phyloP scores from a whole-genome alignment of 2,329 filamentous ascomycete genomes.

The Dothistroma septosporum region DNA sequence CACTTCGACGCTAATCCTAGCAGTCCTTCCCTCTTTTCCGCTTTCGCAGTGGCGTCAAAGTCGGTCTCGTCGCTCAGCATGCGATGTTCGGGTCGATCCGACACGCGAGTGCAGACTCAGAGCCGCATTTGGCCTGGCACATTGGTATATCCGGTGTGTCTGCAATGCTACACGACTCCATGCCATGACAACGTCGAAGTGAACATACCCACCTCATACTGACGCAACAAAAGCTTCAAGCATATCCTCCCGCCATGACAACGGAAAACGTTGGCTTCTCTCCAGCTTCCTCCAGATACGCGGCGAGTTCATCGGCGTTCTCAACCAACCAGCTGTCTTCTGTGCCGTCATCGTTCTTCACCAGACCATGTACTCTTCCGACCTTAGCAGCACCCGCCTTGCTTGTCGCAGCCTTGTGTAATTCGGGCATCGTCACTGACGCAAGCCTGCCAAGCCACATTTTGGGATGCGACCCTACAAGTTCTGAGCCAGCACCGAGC shows the following conservation, averaged over 20 bases:
- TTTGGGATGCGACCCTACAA: constrained; percentile 44
- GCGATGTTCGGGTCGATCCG: not conserved
- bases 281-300: constrained; percentile 62
- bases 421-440: constrained; percentile 55
- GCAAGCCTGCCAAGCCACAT: constrained; percentile 65
- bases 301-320: constrained; percentile 66
- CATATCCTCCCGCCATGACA: constrained; percentile 28
- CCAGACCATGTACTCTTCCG: constrained; percentile 17
- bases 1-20: not conserved
- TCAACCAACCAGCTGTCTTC: constrained; percentile 64
- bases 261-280: constrained; percentile 52
- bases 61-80: not conserved
- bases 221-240: not conserved
- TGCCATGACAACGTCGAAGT: too few species aligned
- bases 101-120: not conserved
- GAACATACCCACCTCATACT: too few species aligned
- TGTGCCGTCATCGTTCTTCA: constrained; percentile 43
- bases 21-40: not conserved
- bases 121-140: not conserved
- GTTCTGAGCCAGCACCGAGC: constrained; percentile 60
- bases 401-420: constrained; percentile 57
- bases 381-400: constrained; percentile 46
- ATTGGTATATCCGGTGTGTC: not conserved
- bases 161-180: not conserved
- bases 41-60: not conserved